Base-by-base conservation (phyloP, 257 asterid genomes). In the Vinca minor region DNA sequence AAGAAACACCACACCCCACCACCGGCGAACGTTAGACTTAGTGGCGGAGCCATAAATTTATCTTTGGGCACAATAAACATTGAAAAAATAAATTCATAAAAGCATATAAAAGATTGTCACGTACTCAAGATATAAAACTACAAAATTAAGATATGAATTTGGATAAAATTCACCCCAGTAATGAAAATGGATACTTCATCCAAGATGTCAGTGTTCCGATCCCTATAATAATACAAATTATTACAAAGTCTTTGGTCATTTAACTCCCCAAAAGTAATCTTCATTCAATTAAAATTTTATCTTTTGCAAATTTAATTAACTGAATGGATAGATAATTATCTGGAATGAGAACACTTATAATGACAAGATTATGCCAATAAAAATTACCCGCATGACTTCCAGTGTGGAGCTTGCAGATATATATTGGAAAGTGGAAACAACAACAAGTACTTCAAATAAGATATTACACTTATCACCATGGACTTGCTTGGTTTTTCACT, bases 131-230 rank as follows among this genome's bases (percentile, higher is more conserved):
- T 45, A 20, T 13, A 25, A 44, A 46, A 41, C 63, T 64, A 31
- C 12, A 38, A 21, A 23, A 63, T 20, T 44, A 29, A 46, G 50
- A 20, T 50, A 15, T 36, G 39, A 61, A 74, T 60, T 29, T 32
- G 60, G 56, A 34, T 53, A 70, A 34, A 74, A 66, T 89, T 84
- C 79, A 92, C 98, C 83, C 98, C 98, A 46, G 98, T 87, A 73
- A 86, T 80, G 67, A 83, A 78, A 70, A 89, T 76, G 71, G 96
- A 92, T 55, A 92, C 96, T 79, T 92, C 95, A 70, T 92, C 98
- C 98, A 96, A 92, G 73, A 92, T 85, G 49, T 96, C 98, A 69
- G 98, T 92, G 85, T 92, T 92, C 78, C 96, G 81, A 70, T 92
- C 98, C 90, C 98, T 92, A 86, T 60, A 73, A 78, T 45, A 41